phyloP scores from a whole-genome alignment of 192 early-diverging fungal genomes.

The Linnemannia zychae region DNA sequence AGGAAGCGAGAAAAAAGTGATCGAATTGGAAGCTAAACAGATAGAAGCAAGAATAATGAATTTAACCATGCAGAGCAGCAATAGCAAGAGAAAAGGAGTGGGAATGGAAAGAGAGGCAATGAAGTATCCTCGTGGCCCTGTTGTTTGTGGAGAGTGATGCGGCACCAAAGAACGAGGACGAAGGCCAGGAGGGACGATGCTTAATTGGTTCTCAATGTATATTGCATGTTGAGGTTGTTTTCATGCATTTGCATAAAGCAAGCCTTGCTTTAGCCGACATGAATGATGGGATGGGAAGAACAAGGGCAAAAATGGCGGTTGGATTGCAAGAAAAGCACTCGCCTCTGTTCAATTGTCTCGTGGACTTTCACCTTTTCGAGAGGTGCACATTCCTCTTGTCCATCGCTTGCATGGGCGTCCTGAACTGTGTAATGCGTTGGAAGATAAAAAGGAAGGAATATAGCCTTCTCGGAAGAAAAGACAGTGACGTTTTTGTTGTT shows the following conservation, averaged over 20 bases:
- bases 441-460: too few relatives aligned
- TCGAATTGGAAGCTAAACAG: not conserved
- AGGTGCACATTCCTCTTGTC: not conserved
- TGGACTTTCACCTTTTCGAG: not conserved
- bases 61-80: not conserved
- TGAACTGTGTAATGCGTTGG: not conserved
- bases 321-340: not conserved
- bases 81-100: not conserved
- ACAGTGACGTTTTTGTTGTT: not conserved
- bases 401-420: not conserved
- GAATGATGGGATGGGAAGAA: not conserved
- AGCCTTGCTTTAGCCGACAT: not conserved
- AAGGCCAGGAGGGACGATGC: not conserved
- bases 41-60: too few relatives aligned
- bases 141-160: conserved; percentile 6
- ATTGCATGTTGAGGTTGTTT: not conserved
- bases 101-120: not conserved
- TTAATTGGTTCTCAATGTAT: not conserved
- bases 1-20: not conserved
- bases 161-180: not conserved
- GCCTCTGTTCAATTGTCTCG: not conserved
- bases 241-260: not conserved
- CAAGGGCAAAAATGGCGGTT: not conserved
- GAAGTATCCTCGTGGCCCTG: not conserved
- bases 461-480: too few relatives aligned